These are phyloP conservation scores for Liriodendron chinense DNA, from an alignment of 164 flowering plant genomes.

Conservation along the genomic window DNA sequence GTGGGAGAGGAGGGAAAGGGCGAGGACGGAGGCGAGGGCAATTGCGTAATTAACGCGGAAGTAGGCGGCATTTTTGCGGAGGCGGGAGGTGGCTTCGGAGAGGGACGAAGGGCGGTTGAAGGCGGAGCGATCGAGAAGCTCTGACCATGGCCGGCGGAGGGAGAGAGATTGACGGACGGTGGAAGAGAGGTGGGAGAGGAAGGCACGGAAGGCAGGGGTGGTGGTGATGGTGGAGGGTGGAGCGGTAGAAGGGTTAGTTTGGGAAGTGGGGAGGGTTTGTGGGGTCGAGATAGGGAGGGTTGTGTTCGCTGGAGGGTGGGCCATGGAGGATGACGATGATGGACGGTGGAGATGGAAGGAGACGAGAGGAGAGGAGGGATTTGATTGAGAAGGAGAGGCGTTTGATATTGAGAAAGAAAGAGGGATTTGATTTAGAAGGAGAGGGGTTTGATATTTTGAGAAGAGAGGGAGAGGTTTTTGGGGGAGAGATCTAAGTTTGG, in stretches of 20 bases:
- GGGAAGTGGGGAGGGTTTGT: conserved; percentile 17
- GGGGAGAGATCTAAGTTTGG: background rate
- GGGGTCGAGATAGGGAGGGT: conserved; percentile 12
- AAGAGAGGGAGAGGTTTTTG: background rate
- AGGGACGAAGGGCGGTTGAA: conserved; percentile 62
- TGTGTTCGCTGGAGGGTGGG: background rate
- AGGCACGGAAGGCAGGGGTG: conserved; percentile 66
- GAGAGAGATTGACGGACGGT: conserved; percentile 49
- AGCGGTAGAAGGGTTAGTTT: conserved; percentile 9
- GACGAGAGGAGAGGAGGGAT: background rate
- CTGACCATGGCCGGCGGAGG: conserved; percentile 75
- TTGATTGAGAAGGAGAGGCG: background rate
- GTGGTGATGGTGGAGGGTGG: conserved; percentile 41
- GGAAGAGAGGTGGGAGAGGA: conserved; percentile 49
- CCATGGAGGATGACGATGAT: background rate
- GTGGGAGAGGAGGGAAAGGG: conserved; percentile 59
- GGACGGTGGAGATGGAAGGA: background rate
- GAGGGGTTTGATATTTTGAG: too few relatives aligned
- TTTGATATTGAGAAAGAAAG: background rate
- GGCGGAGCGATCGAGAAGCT: conserved; percentile 65
- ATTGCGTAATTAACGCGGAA: conserved; percentile 71
- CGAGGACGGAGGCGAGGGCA: conserved; percentile 42
- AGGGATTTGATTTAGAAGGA: background rate
- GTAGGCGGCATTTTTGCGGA: conserved; percentile 74
- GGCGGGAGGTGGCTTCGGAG: conserved; percentile 67